A percentile compares a stretch with the other conserved stretches of the same genome.
These are phyloP conservation scores for Pelargonium cotyledonis DNA, from an alignment of 441 rosid species.

Conservation along the genomic window DNA sequence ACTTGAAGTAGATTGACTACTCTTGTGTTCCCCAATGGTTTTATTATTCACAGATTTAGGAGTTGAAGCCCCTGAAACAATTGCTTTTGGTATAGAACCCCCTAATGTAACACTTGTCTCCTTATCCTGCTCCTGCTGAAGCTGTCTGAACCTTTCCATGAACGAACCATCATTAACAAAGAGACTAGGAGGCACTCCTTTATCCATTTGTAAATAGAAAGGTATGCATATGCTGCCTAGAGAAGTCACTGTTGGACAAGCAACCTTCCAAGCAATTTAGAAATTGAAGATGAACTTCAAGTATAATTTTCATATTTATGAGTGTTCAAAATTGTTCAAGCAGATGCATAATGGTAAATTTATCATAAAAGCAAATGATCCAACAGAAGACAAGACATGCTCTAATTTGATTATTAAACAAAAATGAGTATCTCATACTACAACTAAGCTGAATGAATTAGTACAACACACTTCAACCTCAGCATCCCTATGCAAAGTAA, in stretches of 20 bases:
- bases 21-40: constrained; percentile 39
- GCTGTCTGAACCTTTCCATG: constrained; percentile 95
- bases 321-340: not conserved
- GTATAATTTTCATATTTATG: not conserved
- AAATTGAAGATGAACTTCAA: constrained; percentile 15
- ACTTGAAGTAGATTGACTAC: constrained; percentile 33
- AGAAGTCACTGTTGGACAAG: constrained; percentile 48
- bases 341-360: not conserved
- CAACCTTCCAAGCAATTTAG: constrained; percentile 55
- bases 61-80: constrained; percentile 40
- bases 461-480: not conserved
- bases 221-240: constrained; percentile 28
- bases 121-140: constrained; percentile 69
- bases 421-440: not conserved
- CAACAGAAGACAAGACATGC: not conserved
- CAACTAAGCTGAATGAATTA: not conserved
- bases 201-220: constrained; percentile 53
- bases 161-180: constrained; percentile 96
- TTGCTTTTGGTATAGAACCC: constrained; percentile 59
- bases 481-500: not conserved
- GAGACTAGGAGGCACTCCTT: constrained; percentile 63
- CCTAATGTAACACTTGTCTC: constrained; percentile 34
- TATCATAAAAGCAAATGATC: not conserved
- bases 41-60: constrained; percentile 41
- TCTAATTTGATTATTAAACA: not conserved